Evolutionary conservation across 306 rosid genomes (phyloP).

Genomic region (Calophaca sinica): DNA sequence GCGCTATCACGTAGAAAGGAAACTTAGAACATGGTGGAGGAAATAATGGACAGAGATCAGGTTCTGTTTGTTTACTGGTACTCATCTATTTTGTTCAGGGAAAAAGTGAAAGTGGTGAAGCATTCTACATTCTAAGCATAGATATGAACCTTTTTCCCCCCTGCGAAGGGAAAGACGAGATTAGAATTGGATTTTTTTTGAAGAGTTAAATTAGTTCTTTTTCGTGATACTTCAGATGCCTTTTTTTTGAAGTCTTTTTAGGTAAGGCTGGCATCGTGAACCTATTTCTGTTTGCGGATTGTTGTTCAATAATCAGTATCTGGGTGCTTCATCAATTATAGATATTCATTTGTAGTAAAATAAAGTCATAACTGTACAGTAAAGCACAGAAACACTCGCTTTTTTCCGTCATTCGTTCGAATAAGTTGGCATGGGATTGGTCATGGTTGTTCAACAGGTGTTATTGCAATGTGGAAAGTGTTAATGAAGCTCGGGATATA

Average conservation of each 20-base stretch:
- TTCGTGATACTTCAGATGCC: conserved; percentile 37
- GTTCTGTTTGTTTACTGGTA: conserved; percentile 23
- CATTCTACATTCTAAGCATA: conserved; percentile 40
- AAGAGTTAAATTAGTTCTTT: conserved; percentile 37
- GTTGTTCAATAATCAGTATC: conserved; percentile 39
- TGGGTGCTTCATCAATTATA: conserved; percentile 35
- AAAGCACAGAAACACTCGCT: conserved; percentile 24
- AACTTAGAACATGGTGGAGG: conserved; percentile 40
- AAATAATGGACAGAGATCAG: conserved; percentile 47
- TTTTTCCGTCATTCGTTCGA: conserved; percentile 21
- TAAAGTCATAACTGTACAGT: conserved; percentile 56
- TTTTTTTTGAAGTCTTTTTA: conserved; percentile 39
- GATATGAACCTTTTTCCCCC: conserved; percentile 30
- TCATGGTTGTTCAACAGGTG: neutral
- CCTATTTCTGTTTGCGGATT: conserved; percentile 34
- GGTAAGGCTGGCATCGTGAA: conserved; percentile 47
- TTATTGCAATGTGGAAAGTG: neutral
- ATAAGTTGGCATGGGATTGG: conserved; percentile 17
- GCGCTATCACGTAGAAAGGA: conserved; percentile 58
- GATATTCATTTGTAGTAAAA: conserved; percentile 44
- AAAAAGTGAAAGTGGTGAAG: conserved; percentile 37
- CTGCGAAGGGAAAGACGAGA: neutral
- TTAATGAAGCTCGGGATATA: neutral
- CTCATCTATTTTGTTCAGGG: conserved; percentile 37
- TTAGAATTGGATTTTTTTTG: conserved; percentile 30